Evolutionary conservation across 2,329 filamentous ascomycete species (phyloP).

Genomic region (Botrytis porri): DNA sequence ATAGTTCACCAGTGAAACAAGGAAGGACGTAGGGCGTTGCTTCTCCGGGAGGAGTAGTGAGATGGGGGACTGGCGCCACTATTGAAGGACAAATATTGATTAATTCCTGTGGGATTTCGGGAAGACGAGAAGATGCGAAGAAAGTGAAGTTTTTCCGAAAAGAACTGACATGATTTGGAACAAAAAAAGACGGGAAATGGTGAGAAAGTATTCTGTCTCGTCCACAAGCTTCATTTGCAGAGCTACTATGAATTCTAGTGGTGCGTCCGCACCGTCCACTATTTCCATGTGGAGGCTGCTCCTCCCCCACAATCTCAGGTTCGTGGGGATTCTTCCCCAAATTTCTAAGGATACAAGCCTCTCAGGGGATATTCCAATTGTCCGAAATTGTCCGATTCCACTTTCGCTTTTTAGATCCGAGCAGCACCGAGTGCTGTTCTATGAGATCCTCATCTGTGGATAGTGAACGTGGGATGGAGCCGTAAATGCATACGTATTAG

Average conservation of each 20-base stretch:
- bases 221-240: background rate
- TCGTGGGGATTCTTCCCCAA: background rate
- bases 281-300: background rate
- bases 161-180: background rate
- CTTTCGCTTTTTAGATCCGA: background rate
- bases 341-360: background rate
- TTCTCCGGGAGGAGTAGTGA: conserved; percentile 13
- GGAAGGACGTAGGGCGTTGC: conserved; percentile 26
- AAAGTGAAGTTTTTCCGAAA: background rate
- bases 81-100: background rate
- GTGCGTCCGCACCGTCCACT: background rate
- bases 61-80: background rate
- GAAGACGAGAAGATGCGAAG: background rate
- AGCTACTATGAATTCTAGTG: background rate
- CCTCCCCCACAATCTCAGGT: background rate
- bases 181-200: background rate
- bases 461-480: background rate
- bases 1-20: conserved; percentile 31
- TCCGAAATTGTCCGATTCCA: background rate
- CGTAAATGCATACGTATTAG: background rate
- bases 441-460: background rate
- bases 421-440: background rate
- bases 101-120: too few species aligned
- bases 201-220: background rate
- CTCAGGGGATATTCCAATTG: background rate